Conservation (phyloP, 208 protist species). For the Crithidia thermophila region DNA sequence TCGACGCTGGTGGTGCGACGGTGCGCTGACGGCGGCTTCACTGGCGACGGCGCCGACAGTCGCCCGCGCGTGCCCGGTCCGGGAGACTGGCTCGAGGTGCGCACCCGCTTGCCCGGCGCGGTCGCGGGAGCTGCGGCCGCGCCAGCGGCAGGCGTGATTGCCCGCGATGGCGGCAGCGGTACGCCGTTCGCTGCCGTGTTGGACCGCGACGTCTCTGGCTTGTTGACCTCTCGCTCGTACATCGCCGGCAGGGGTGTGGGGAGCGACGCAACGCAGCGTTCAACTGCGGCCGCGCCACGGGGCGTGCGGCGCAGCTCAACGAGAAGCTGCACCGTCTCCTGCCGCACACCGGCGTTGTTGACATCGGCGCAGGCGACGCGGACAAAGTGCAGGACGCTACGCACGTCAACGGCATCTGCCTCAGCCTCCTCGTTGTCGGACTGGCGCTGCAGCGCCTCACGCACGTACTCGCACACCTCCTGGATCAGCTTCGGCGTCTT, state of each 20-base stretch:
- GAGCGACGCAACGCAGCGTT: slow-evolving; percentile 30
- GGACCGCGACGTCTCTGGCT: neutral
- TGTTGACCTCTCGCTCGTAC: slow-evolving; percentile 39
- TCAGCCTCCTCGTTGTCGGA: slow-evolving; percentile 28
- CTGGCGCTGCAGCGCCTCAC: slow-evolving; percentile 29
- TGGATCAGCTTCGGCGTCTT: slow-evolving; percentile 77
- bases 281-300: slow-evolving; percentile 10
- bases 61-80: slow-evolving; percentile 6
- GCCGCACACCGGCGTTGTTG: slow-evolving; percentile 40
- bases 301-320: slow-evolving; percentile 32
- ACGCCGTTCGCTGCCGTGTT: slow-evolving; percentile 1
- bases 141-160: neutral
- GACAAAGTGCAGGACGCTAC: slow-evolving; percentile 66
- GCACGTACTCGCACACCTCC: slow-evolving; percentile 76
- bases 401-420: slow-evolving; percentile 40
- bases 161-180: slow-evolving; percentile 13
- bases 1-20: slow-evolving; percentile 25
- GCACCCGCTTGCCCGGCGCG: slow-evolving; percentile 21
- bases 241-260: slow-evolving; percentile 27
- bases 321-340: slow-evolving; percentile 52
- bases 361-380: slow-evolving; percentile 62
- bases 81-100: slow-evolving; percentile 30
- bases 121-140: slow-evolving; percentile 2
- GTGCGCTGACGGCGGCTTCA: slow-evolving; percentile 12
- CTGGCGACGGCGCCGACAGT: slow-evolving; percentile 1